A percentile compares a stretch with the other conserved stretches of the same genome.
phyloP scores from a whole-genome alignment of 805 yeast genomes.

The Candida lessepsii region DNA sequence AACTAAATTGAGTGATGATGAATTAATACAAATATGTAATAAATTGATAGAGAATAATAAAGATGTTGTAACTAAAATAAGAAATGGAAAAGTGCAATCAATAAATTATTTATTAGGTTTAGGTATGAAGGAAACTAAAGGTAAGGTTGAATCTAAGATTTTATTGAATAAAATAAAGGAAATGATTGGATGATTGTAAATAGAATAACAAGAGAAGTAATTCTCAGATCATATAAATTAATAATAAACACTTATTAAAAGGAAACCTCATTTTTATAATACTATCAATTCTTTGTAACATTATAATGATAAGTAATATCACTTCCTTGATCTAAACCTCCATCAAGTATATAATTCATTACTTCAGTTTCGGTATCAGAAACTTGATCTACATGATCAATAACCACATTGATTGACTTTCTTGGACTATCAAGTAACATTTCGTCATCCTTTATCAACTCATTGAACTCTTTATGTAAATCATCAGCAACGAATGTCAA shows the following conservation, averaged over 20 bases:
- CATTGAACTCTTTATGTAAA: slow-evolving; percentile 13
- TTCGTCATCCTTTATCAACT: slow-evolving; percentile 12
- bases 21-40: slow-evolving; percentile 42
- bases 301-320: slow-evolving; percentile 8
- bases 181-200: slow-evolving; percentile 14
- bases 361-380: slow-evolving; percentile 10
- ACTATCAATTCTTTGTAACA: slow-evolving; percentile 7
- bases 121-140: slow-evolving; percentile 79
- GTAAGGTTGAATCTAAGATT: slow-evolving; percentile 45
- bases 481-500: slow-evolving; percentile 10
- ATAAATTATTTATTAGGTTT: slow-evolving; percentile 79
- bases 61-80: slow-evolving; percentile 56
- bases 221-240: too few relatives aligned
- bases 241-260: too few relatives aligned
- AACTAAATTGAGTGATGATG: slow-evolving; percentile 27
- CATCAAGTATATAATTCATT: slow-evolving; percentile 11
- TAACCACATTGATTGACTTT: too few relatives aligned
- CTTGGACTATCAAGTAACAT: neutral
- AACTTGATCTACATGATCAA: too few relatives aligned
- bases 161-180: slow-evolving; percentile 26
- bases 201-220: too few relatives aligned
- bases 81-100: slow-evolving; percentile 53
- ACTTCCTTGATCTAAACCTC: slow-evolving; percentile 4
- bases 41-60: slow-evolving; percentile 46
- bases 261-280: too few relatives aligned